phyloP scores from a whole-genome alignment of 2,329 filamentous ascomycete species.

The Paraphoma chrysanthemicola region DNA sequence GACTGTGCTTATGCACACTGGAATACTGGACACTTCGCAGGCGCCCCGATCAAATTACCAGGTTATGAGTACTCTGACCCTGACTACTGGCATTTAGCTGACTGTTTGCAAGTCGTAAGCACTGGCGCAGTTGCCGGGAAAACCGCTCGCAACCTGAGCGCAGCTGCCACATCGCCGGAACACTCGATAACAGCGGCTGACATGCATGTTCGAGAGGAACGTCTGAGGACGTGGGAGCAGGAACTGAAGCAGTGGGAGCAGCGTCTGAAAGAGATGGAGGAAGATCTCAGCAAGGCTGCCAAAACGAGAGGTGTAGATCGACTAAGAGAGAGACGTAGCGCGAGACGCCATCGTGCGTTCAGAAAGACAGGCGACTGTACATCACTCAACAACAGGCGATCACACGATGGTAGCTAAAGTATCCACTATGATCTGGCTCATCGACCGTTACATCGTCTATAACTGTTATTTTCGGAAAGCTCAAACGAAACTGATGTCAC shows the following conservation, averaged over 20 bases:
- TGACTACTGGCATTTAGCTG: not conserved
- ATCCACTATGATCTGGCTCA: not conserved
- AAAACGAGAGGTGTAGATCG: not conserved
- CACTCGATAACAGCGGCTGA: not conserved
- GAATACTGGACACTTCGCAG: conserved; percentile 3
- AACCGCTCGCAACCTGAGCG: not conserved
- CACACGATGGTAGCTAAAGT: no score
- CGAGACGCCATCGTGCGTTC: not conserved
- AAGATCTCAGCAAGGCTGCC: not conserved
- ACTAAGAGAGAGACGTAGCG: not conserved
- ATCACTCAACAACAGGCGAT: not conserved
- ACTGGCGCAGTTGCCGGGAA: not conserved
- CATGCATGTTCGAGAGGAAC: not conserved
- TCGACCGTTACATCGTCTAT: not conserved
- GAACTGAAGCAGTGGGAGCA: not conserved
- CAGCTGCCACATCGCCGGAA: not conserved
- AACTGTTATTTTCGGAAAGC: no score
- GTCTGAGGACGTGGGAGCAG: not conserved
- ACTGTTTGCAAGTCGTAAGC: not conserved
- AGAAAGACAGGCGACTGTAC: not conserved
- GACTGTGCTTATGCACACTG: conserved; percentile 13
- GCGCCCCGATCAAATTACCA: not conserved
- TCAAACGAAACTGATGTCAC: not conserved
- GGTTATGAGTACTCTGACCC: not conserved
- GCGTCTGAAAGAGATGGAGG: not conserved